Evolutionary conservation across 768 basidiomycete genomes (phyloP).

Genomic region (Agaricus subrufescens): DNA sequence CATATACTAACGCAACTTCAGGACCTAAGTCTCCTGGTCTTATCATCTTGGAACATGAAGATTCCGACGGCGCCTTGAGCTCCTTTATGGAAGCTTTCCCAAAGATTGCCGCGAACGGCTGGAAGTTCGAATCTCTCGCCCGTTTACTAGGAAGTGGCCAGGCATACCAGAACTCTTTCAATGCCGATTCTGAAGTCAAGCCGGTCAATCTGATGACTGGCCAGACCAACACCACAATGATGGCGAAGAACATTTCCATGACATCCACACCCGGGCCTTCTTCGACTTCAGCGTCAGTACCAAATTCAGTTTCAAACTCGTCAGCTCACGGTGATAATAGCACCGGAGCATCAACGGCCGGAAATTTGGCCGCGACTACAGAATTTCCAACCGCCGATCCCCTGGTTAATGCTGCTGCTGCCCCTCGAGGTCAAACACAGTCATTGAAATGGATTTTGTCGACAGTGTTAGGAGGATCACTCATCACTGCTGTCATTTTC

Average conservation of each 20-base stretch:
- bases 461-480: not conserved
- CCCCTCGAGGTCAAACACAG: not conserved
- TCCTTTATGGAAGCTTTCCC: slow-evolving; percentile 68
- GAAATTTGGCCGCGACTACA: slow-evolving; percentile 8
- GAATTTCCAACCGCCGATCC: not conserved
- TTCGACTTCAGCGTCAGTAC: not conserved
- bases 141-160: slow-evolving; percentile 31
- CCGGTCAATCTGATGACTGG: slow-evolving; percentile 11
- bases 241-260: not conserved
- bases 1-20: slow-evolving; percentile 1
- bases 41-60: slow-evolving; percentile 83
- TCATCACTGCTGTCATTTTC: slow-evolving; percentile 2
- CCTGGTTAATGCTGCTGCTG: not conserved
- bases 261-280: not conserved
- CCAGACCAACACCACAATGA: slow-evolving; percentile 1
- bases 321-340: not conserved
- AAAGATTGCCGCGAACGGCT: slow-evolving; percentile 60
- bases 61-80: slow-evolving; percentile 50
- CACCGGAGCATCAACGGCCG: not conserved
- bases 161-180: slow-evolving; percentile 44
- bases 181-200: slow-evolving; percentile 24
- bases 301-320: not conserved
- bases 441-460: slow-evolving; percentile 1
- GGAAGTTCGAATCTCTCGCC: slow-evolving; percentile 61
- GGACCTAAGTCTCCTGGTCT: slow-evolving; percentile 77